phyloP scores from a whole-genome alignment of 2,329 filamentous ascomycete species.

The Colletotrichum spaethianum region DNA sequence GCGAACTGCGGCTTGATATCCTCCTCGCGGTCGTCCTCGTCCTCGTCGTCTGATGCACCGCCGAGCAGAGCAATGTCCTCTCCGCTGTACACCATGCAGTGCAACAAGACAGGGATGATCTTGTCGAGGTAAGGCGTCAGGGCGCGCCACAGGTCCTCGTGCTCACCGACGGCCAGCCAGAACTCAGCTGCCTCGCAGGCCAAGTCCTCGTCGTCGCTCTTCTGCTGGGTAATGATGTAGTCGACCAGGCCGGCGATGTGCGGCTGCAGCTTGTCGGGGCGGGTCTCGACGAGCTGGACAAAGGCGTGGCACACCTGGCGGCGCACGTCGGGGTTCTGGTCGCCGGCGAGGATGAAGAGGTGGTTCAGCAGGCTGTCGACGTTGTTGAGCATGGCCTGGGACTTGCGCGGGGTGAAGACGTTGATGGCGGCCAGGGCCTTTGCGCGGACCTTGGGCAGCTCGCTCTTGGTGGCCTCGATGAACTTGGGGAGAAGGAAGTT shows the following conservation, averaged over 20 bases:
- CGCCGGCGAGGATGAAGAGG: conserved; percentile 85
- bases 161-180: conserved; percentile 94
- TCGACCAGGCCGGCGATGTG: conserved; percentile 91
- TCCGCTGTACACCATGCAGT: conserved; percentile 96
- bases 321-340: conserved; percentile 85
- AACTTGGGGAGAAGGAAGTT: conserved; percentile 92
- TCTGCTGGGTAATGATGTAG: conserved; percentile 93
- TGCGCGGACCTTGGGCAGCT: conserved; percentile 82
- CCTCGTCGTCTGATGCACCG: conserved; percentile 88
- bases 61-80: conserved; percentile 92
- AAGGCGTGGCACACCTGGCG: conserved; percentile 95
- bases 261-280: conserved; percentile 90
- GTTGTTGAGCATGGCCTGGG: conserved; percentile 83
- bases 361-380: conserved; percentile 87
- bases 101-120: conserved; percentile 90
- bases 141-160: conserved; percentile 82
- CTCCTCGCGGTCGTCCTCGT: conserved; percentile 89
- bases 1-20: conserved; percentile 96
- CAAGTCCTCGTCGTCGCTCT: conserved; percentile 88
- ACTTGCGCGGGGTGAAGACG: conserved; percentile 88
- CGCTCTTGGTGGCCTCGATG: conserved; percentile 86
- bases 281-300: conserved; percentile 90
- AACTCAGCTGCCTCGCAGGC: conserved; percentile 97
- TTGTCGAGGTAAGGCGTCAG: conserved; percentile 84
- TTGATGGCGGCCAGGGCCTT: conserved; percentile 89